phyloP scores from a whole-genome alignment of 768 basidiomycete species.

The Pulveroboletus sp. region DNA sequence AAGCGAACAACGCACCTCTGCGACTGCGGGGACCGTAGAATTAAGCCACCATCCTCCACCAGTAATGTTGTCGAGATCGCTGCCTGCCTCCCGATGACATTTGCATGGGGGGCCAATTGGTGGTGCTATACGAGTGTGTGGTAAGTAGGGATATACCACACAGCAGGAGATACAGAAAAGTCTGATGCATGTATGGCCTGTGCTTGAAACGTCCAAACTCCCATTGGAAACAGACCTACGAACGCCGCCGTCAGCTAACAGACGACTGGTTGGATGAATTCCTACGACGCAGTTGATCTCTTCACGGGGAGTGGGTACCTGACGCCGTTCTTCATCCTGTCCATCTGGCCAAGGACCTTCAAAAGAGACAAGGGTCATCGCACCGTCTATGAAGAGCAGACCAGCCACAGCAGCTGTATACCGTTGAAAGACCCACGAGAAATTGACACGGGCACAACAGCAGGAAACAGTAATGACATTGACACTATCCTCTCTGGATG shows the following conservation, averaged over 20 bases:
- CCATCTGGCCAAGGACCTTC: slow-evolving; percentile 38
- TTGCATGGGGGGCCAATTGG: too few relatives aligned
- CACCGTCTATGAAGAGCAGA: slow-evolving; percentile 59
- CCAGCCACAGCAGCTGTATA: slow-evolving; percentile 76
- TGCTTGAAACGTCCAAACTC: slow-evolving; percentile 52
- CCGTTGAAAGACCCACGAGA: slow-evolving; percentile 79
- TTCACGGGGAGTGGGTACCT: slow-evolving; percentile 53
- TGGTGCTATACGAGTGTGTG: neutral
- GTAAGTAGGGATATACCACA: neutral
- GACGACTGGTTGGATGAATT: neutral
- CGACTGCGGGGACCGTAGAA: neutral
- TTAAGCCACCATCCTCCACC: neutral
- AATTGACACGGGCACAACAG: slow-evolving; percentile 87
- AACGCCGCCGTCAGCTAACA: neutral
- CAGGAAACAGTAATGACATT: slow-evolving; percentile 91
- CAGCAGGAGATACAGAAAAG: neutral
- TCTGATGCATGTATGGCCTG: neutral
- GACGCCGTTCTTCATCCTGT: slow-evolving; percentile 33
- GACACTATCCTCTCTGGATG: slow-evolving; percentile 86
- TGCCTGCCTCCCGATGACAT: too few relatives aligned
- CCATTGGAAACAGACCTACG: slow-evolving; percentile 76
- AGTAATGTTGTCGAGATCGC: neutral
- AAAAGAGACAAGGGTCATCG: slow-evolving; percentile 72
- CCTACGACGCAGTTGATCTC: slow-evolving; percentile 64
- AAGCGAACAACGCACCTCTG: slow-evolving; percentile 1